Evolutionary conservation across 164 flowering plant species (phyloP), one percentile per base, ranked within the genome.

Genomic region (Vitis cinerea): DNA sequence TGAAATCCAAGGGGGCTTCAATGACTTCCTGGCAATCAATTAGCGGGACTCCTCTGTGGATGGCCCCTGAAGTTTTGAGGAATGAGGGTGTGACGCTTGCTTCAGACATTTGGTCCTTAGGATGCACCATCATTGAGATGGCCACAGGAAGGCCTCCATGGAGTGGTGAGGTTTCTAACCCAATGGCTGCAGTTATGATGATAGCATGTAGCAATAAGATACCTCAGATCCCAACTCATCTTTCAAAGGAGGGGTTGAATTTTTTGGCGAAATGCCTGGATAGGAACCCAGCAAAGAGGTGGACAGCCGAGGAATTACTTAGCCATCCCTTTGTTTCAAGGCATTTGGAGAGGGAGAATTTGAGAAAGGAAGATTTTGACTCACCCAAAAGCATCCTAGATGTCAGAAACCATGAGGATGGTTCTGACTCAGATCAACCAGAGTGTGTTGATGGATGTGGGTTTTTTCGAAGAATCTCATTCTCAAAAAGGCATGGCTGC

Each of bases 41-140:
- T 13, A 75, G 80, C 47, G 90, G 93, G 30, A 85, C 88, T 15
- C 93, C 91, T 13, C 60, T 85, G 54, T 89, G 90, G 90, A 87
- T 84, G 91, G 88, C 91, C 44, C 93, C 93, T 0, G 93, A 89
- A 74, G 85, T 83, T 4, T 29, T 87, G 64, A 78, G 80, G 64
- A 75, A 76, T 1, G 85, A 84, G 74, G 75, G 65, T 59, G 8
- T 72, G 48, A 77, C 67, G 49, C 74, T 67, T 60, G 77, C 77
- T 27, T 71, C 86, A 5, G 93, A 87, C 64, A 77, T 89, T 13
- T 87, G 93, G 93, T 85, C 93, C 2, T 68, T 89, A 53, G 93
- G 93, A 3, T 87, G 91, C 76, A 84, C 88, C 0, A 70, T 87
- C 7, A 79, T 88, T 13, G 93, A 87, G 66, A 85, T 89, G 93